phyloP scores from a whole-genome alignment of 108 stramenopile genomes.

The Pelagomonas calceolata region DNA sequence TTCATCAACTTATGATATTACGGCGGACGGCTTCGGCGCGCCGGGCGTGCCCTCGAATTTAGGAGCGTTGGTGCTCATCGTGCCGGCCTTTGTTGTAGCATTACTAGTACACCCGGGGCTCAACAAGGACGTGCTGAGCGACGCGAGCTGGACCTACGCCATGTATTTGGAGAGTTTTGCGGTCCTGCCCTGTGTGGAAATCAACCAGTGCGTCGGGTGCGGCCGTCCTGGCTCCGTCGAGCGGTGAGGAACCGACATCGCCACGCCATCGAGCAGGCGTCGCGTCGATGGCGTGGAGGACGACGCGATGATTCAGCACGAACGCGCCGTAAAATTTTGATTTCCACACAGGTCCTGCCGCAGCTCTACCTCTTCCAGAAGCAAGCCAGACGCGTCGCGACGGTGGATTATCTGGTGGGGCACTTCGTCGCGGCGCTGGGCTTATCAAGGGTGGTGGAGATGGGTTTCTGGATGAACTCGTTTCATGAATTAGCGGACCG shows the following conservation, averaged over 20 bases:
- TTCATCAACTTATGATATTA: conserved; percentile 71
- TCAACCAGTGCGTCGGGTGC: no score
- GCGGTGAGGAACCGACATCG: no score
- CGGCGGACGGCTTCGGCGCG: conserved; percentile 79
- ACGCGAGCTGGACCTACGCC: conserved; percentile 91
- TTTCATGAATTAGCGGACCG: conserved; percentile 88
- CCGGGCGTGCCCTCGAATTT: conserved; percentile 44
- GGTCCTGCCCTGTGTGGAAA: no score
- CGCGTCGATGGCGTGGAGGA: no score
- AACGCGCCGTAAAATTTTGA: no score
- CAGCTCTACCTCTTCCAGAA: conserved; percentile 99
- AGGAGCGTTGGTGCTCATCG: conserved; percentile 69
- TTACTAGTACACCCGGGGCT: conserved; percentile 77
- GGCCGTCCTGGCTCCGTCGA: no score
- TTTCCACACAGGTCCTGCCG: no score
- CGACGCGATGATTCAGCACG: no score
- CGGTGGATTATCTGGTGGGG: conserved; percentile 68
- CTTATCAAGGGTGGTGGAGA: conserved; percentile 83
- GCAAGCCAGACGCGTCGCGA: conserved; percentile 49
- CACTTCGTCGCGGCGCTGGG: conserved; percentile 88
- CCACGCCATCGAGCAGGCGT: no score
- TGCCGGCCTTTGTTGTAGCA: conserved; percentile 75
- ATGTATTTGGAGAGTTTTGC: conserved; percentile 96
- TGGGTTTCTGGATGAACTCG: conserved; percentile 92
- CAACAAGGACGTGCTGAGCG: conserved; percentile 86